phyloP scores from a whole-genome alignment of 139 green algal genomes.

The Chlamydomonas sphaeroides region DNA sequence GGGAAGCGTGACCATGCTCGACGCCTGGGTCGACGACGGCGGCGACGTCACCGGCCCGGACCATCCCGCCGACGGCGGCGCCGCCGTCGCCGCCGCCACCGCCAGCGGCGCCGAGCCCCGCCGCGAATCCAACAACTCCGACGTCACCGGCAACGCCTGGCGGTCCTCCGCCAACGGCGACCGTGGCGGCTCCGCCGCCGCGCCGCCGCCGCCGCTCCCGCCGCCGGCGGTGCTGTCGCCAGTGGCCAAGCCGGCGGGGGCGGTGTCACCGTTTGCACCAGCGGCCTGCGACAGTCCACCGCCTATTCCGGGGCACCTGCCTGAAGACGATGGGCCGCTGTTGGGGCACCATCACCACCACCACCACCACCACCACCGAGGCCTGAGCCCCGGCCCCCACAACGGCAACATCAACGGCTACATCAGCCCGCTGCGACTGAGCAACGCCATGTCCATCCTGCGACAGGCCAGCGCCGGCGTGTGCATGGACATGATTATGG shows the following conservation, averaged over 20 bases:
- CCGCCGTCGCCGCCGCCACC: background rate
- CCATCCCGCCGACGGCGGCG: too few relatives aligned
- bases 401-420: too few relatives aligned
- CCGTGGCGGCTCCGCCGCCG: too few relatives aligned
- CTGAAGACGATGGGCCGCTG: too few relatives aligned
- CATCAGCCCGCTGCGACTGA: slow-evolving; percentile 2
- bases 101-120: background rate
- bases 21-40: slow-evolving; percentile 1
- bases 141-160: background rate
- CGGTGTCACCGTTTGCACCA: background rate
- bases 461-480: background rate
- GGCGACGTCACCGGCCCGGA: background rate
- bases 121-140: background rate
- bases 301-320: too few relatives aligned
- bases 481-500: slow-evolving; percentile 25
- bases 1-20: slow-evolving; percentile 30
- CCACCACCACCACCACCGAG: too few relatives aligned
- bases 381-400: too few relatives aligned
- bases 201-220: background rate
- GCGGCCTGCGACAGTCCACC: slow-evolving; percentile 8
- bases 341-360: too few relatives aligned
- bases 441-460: slow-evolving; percentile 36
- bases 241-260: background rate
- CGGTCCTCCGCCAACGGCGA: background rate
- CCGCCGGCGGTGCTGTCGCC: too few relatives aligned